phyloP scores from a whole-genome alignment of 2,329 filamentous ascomycete species.

The Blumeria graminis region DNA sequence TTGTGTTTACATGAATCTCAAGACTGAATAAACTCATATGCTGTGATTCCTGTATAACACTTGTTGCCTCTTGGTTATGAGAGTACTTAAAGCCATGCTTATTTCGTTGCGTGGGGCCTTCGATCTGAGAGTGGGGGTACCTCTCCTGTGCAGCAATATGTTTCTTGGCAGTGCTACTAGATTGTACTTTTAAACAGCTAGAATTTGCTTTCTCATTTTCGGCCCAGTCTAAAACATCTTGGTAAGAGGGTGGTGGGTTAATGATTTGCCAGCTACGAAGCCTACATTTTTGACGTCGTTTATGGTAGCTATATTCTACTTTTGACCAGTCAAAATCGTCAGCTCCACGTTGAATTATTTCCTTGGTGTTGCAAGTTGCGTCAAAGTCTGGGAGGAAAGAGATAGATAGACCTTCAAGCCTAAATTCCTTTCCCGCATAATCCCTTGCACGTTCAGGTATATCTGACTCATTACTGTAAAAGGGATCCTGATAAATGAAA shows the following conservation, averaged over 20 bases:
- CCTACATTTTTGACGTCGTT: conserved; percentile 31
- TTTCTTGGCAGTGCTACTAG: not conserved
- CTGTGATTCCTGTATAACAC: conserved; percentile 59
- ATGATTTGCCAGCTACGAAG: conserved; percentile 57
- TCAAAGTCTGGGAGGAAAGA: conserved; percentile 67
- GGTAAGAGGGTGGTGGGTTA: conserved; percentile 39
- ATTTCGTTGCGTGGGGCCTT: conserved; percentile 64
- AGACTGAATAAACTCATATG: conserved; percentile 96
- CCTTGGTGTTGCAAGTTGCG: conserved; percentile 28
- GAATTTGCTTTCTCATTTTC: conserved; percentile 14
- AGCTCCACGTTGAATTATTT: conserved; percentile 27
- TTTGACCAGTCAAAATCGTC: conserved; percentile 24
- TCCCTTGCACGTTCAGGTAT: conserved; percentile 54
- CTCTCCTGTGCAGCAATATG: conserved; percentile 6
- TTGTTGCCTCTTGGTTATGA: conserved; percentile 48
- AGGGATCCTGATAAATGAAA: conserved; percentile 62
- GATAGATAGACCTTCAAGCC: conserved; percentile 46
- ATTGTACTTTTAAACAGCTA: conserved; percentile 6
- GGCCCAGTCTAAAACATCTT: conserved; percentile 49
- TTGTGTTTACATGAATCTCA: conserved; percentile 75
- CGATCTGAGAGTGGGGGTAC: conserved; percentile 51
- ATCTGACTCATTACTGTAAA: conserved; percentile 64
- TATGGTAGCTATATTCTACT: conserved; percentile 25
- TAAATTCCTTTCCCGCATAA: conserved; percentile 74
- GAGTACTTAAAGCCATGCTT: conserved; percentile 69